Percentiles rank a stretch among this genome's conserved stretches.
These are phyloP conservation scores for Piper longum DNA, from an alignment of 164 flowering plant genomes.

Conservation along the genomic window DNA sequence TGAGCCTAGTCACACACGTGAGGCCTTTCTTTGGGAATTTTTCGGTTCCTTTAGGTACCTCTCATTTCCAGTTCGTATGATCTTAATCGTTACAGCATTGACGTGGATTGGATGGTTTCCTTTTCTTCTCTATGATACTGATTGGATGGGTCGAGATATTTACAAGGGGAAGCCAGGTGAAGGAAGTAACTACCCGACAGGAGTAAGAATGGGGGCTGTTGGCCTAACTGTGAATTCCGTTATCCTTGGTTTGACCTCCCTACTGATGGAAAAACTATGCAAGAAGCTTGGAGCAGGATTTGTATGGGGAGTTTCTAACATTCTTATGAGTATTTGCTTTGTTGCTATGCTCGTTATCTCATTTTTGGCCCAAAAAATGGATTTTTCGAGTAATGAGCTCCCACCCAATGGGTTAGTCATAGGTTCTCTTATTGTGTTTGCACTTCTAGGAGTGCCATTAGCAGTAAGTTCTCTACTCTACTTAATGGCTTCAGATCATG, in stretches of 20 bases:
- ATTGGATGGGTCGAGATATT: slow-evolving; percentile 98
- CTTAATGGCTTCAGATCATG: not conserved
- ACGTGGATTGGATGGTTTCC: slow-evolving; percentile 99
- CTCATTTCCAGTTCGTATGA: slow-evolving; percentile 52
- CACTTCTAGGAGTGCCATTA: slow-evolving; percentile 82
- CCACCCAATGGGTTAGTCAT: slow-evolving; percentile 66
- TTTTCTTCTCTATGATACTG: slow-evolving; percentile 89
- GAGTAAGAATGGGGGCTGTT: slow-evolving; percentile 88
- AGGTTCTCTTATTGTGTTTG: slow-evolving; percentile 47
- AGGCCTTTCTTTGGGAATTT: slow-evolving; percentile 84
- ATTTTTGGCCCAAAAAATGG: slow-evolving; percentile 27
- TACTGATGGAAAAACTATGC: slow-evolving; percentile 81
- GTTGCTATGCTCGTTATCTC: slow-evolving; percentile 57
- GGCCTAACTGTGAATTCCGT: slow-evolving; percentile 86
- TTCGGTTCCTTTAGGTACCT: slow-evolving; percentile 65
- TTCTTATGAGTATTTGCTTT: slow-evolving; percentile 71
- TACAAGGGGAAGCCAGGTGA: slow-evolving; percentile 77
- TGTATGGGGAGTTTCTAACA: slow-evolving; percentile 82
- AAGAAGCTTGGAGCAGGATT: slow-evolving; percentile 85
- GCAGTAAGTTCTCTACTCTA: slow-evolving; percentile 52
- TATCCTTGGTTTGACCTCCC: slow-evolving; percentile 71
- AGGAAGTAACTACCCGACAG: slow-evolving; percentile 46
- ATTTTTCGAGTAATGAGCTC: slow-evolving; percentile 15
- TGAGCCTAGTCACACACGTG: slow-evolving; percentile 29
- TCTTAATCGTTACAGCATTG: slow-evolving; percentile 57